Evolutionary conservation across 805 yeast genomes (phyloP).

Genomic region (Scheffersomyces amazonensis): DNA sequence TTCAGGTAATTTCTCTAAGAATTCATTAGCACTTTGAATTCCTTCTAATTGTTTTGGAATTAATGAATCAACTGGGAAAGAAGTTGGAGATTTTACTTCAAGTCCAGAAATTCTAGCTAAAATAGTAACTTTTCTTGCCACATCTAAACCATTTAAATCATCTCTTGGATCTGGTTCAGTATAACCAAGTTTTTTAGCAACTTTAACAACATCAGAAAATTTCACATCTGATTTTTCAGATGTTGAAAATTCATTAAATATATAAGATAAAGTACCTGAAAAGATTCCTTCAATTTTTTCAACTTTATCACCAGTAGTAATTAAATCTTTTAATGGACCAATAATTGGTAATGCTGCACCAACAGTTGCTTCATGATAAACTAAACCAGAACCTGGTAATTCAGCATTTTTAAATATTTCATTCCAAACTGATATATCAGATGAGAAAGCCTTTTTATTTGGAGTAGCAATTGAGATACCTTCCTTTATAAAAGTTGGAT

Average conservation of each 20-base stretch:
- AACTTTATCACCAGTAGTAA: slow-evolving; percentile 90
- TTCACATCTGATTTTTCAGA: slow-evolving; percentile 54
- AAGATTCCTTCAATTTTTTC: slow-evolving; percentile 93
- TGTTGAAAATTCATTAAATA: slow-evolving; percentile 90
- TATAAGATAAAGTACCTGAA: slow-evolving; percentile 93
- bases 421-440: slow-evolving; percentile 73
- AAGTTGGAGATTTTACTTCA: slow-evolving; percentile 77
- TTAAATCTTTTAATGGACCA: slow-evolving; percentile 81
- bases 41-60: slow-evolving; percentile 85
- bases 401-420: slow-evolving; percentile 58
- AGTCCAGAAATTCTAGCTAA: slow-evolving; percentile 91
- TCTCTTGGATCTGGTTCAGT: slow-evolving; percentile 99
- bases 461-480: slow-evolving; percentile 97
- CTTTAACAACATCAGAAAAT: slow-evolving; percentile 85
- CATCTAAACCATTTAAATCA: slow-evolving; percentile 96
- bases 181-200: slow-evolving; percentile 89
- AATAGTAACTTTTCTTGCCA: slow-evolving; percentile 97
- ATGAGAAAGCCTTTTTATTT: slow-evolving; percentile 94
- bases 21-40: slow-evolving; percentile 71
- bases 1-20: slow-evolving; percentile 73
- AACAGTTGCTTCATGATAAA: slow-evolving; percentile 97
- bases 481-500: slow-evolving; percentile 66
- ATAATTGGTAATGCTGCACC: slow-evolving; percentile 98
- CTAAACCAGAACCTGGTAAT: slow-evolving; percentile 60
- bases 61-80: slow-evolving; percentile 92